Base-by-base conservation (phyloP, 192 early-diverging fungal genomes). In the Linnemannia hyalina region DNA sequence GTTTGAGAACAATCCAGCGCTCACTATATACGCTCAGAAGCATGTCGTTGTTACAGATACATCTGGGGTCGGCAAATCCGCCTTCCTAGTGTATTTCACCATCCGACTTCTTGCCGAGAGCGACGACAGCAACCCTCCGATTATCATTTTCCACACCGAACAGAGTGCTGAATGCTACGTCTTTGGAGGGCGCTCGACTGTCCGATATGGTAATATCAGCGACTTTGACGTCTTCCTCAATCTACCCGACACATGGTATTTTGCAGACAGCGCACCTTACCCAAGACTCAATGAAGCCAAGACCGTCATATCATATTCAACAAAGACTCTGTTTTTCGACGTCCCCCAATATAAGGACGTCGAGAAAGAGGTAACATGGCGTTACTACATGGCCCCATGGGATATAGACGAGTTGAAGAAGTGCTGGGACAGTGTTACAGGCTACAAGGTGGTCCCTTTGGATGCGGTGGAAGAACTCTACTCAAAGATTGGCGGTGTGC, bases 61-160 rank as follows among this genome's bases (percentile, higher is more conserved):
- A 69, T 46, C 73, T 82, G 74, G 81, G 29, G 71, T 82, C 46
- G 74, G 81, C 29, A 82, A 82, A 54, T 82, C 81, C 2, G 81
- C 54, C 32, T 76, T 82, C 35, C 44, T 77, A 32, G 73, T 82
- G 49, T 82, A 76, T 63, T 68, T 76, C 22, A 47, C 73, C 32
- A 82, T 82, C 63, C 74, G 74, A 47, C 81, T 76, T 52, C 81
- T 82, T 70, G 65, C 65, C 49, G 74, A 82, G 63, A 68, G 74
- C 38, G 74, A 70, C 55, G 47, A 35, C 26, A 57, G 52, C 65
- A 42, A 82, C 41, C 81, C 76, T 22, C 80, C 80, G 68, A 68
- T 81, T 41, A 75, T 81, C 57, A 75, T 81, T 73, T 81, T 75
- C 71, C 72, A 77, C 44, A 69, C 63, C 42, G 68, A 77, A 49